phyloP scores from a whole-genome alignment of 1,284 basidiomycete species.

The Taiwanofungus camphoratus region DNA sequence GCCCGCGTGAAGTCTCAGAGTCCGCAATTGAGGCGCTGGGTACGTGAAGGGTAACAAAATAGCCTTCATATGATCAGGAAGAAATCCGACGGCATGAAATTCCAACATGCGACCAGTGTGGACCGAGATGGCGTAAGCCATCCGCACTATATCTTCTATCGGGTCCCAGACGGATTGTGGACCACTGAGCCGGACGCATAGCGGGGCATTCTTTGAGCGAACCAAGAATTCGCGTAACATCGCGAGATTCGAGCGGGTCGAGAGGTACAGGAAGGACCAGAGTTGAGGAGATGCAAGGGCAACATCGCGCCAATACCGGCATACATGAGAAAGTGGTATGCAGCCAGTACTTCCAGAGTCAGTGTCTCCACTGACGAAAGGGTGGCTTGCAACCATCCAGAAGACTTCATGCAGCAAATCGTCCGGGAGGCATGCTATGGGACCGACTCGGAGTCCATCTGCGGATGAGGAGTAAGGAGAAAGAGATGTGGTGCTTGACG shows the following conservation, averaged over 20 bases:
- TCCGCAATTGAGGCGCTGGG: constrained; percentile 1
- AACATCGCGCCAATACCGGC: constrained; percentile 7
- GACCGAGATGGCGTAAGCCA: background rate
- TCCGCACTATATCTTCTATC: constrained; percentile 1
- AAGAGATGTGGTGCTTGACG: no score
- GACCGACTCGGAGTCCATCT: no score
- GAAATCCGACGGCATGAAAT: constrained; percentile 1
- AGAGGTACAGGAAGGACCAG: constrained; percentile 5
- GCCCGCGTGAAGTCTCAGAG: background rate
- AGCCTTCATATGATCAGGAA: constrained; percentile 1
- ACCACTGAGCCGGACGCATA: constrained; percentile 1
- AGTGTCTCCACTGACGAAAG: background rate
- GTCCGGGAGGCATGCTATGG: background rate
- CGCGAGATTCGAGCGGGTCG: background rate
- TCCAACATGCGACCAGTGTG: background rate
- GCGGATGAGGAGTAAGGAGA: no score
- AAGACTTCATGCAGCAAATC: constrained; percentile 4
- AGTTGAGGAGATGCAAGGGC: constrained; percentile 5
- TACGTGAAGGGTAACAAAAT: background rate
- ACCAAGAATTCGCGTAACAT: constrained; percentile 3
- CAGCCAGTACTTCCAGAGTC: background rate
- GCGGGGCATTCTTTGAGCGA: background rate
- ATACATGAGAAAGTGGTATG: constrained; percentile 5
- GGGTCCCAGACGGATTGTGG: constrained; percentile 2
- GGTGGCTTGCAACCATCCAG: background rate